These are phyloP conservation scores for Puccinellia tenuiflora DNA, from an alignment of 176 grass and related monocot species.

Conservation along the genomic window DNA sequence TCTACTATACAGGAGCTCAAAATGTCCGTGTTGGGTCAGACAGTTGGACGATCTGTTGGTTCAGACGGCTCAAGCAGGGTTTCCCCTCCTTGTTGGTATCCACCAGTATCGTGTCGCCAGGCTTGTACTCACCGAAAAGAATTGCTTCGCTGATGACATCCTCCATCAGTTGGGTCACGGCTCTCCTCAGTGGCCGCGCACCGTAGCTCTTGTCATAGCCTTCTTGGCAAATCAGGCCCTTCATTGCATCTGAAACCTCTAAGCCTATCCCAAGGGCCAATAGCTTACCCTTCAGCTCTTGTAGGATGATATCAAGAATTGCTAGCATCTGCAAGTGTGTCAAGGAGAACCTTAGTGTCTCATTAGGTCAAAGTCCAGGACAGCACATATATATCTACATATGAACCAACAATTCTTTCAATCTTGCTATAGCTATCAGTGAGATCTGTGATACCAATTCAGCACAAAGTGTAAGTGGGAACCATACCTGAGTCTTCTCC, in stretches of 20 bases:
- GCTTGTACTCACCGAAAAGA: constrained; percentile 68
- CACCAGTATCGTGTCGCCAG: constrained; percentile 70
- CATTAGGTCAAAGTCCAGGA: not conserved
- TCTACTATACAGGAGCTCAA: constrained; percentile 26
- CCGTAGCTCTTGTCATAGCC: constrained; percentile 86
- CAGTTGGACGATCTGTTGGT: constrained; percentile 46
- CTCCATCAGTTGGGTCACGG: constrained; percentile 73
- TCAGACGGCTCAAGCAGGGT: constrained; percentile 41
- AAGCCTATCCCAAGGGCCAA: constrained; percentile 56
- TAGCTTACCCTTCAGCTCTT: constrained; percentile 80
- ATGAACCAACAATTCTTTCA: not conserved
- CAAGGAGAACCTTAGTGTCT: constrained; percentile 3
- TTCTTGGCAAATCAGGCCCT: constrained; percentile 63
- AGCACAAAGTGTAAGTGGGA: constrained; percentile 3
- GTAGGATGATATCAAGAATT: constrained; percentile 82
- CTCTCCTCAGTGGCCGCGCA: constrained; percentile 71
- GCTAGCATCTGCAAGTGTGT: constrained; percentile 66
- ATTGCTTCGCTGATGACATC: constrained; percentile 82
- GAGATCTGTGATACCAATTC: not conserved
- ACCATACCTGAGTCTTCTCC: constrained; percentile 73
- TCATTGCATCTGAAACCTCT: constrained; percentile 70
- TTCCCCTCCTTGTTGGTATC: constrained; percentile 55
- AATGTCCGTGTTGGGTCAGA: constrained; percentile 47
- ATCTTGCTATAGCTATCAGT: not conserved
- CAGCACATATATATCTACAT: not conserved